phyloP scores from a whole-genome alignment of 148 eudicot genomes.

The Chenopodium suecicum region DNA sequence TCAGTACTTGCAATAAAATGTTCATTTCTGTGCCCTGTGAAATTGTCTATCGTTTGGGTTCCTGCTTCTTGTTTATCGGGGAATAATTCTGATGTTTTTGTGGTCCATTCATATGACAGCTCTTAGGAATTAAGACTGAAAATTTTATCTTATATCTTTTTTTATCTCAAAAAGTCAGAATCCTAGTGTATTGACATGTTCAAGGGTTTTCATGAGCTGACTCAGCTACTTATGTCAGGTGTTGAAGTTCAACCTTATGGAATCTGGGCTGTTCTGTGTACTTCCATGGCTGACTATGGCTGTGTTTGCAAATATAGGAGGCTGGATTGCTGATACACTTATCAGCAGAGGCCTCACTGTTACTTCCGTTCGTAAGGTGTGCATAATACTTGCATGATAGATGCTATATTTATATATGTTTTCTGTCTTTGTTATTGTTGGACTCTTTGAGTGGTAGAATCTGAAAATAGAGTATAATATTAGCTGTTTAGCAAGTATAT shows the following conservation, averaged over 20 bases:
- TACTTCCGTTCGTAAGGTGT: slow-evolving; percentile 92
- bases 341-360: slow-evolving; percentile 79
- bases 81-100: background rate
- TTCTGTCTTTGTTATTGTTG: background rate
- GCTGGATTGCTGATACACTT: slow-evolving; percentile 97
- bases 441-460: background rate
- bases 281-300: slow-evolving; percentile 99
- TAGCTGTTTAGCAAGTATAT: slow-evolving; percentile 8
- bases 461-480: background rate
- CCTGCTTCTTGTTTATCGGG: background rate
- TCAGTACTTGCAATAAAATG: background rate
- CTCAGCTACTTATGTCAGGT: slow-evolving; percentile 50
- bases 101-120: background rate
- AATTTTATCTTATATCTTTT: background rate
- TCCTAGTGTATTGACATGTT: background rate
- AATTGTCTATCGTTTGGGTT: background rate
- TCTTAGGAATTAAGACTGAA: background rate
- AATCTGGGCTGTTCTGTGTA: slow-evolving; percentile 85
- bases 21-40: background rate
- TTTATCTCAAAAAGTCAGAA: background rate
- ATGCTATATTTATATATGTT: background rate
- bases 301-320: slow-evolving; percentile 89
- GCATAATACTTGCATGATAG: background rate
- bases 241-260: slow-evolving; percentile 90
- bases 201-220: slow-evolving; percentile 24